Evolutionary conservation across 345 rosid genomes (phyloP).

Genomic region (Eucalyptus regnans): DNA sequence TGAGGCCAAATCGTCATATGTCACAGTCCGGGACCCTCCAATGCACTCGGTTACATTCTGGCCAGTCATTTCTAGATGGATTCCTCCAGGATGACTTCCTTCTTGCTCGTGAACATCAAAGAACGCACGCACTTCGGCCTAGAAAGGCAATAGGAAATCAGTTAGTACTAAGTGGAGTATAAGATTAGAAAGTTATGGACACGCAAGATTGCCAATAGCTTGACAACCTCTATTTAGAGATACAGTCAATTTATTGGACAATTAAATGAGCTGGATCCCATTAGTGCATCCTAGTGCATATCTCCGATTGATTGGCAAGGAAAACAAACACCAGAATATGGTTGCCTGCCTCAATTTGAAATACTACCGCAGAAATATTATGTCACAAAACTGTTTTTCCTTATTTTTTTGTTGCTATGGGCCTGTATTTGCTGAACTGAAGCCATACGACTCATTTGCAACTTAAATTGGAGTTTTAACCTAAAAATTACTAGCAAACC

Average conservation of each 20-base stretch:
- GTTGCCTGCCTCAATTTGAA: background rate
- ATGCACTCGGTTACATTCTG: constrained; percentile 59
- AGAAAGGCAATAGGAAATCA: background rate
- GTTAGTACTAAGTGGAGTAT: background rate
- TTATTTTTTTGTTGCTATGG: background rate
- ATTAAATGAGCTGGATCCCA: background rate
- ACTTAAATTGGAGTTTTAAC: background rate
- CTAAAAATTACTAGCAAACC: background rate
- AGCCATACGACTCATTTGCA: background rate
- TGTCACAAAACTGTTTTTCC: background rate
- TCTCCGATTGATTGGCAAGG: background rate
- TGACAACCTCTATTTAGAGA: background rate
- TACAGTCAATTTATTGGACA: background rate
- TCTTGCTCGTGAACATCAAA: constrained; percentile 57
- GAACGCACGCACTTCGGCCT: constrained; percentile 54
- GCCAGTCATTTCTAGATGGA: constrained; percentile 62
- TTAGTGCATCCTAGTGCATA: background rate
- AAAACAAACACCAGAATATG: background rate
- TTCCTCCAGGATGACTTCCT: constrained; percentile 53
- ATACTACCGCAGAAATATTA: background rate
- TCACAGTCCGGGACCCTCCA: constrained; percentile 53
- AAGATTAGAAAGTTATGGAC: background rate
- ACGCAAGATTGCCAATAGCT: background rate
- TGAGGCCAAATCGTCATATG: constrained; percentile 41
- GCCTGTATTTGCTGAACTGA: background rate